A percentile compares a stretch with the other conserved stretches of the same genome.
phyloP scores from a whole-genome alignment of 2,329 filamentous ascomycete species.

The Magnaporthiopsis poae region DNA sequence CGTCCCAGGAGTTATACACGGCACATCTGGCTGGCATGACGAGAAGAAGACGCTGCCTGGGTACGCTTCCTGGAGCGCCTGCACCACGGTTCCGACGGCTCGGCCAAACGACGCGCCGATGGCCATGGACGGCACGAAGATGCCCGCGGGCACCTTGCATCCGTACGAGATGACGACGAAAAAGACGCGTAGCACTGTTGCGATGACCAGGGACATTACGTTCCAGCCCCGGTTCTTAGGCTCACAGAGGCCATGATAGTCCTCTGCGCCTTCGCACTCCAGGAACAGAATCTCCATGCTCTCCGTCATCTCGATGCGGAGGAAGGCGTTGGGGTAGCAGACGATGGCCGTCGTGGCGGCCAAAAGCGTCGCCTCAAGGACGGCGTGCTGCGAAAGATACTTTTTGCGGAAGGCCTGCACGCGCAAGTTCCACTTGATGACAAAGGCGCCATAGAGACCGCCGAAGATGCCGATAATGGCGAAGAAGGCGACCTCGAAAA shows the following conservation, averaged over 20 bases:
- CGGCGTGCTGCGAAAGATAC: slow-evolving; percentile 72
- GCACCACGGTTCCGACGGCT: slow-evolving; percentile 87
- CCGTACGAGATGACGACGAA: slow-evolving; percentile 94
- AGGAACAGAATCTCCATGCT: slow-evolving; percentile 97
- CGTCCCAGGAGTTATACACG: slow-evolving; percentile 93
- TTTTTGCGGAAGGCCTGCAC: slow-evolving; percentile 89
- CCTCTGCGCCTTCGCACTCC: slow-evolving; percentile 81
- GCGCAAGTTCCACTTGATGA: slow-evolving; percentile 94
- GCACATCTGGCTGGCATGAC: slow-evolving; percentile 78
- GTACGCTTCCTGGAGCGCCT: slow-evolving; percentile 75
- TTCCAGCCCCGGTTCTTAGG: slow-evolving; percentile 64
- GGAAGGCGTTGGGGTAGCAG: slow-evolving; percentile 93
- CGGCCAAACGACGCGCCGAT: slow-evolving; percentile 89
- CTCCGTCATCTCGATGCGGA: slow-evolving; percentile 97
- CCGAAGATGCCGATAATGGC: slow-evolving; percentile 85
- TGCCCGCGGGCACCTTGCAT: slow-evolving; percentile 93
- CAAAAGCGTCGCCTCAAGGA: slow-evolving; percentile 76
- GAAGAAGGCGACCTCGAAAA: slow-evolving; percentile 91
- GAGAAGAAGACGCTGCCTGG: slow-evolving; percentile 78
- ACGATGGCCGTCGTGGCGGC: slow-evolving; percentile 77
- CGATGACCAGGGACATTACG: slow-evolving; percentile 65
- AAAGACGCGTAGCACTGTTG: slow-evolving; percentile 70
- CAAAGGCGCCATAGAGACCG: slow-evolving; percentile 87
- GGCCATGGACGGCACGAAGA: slow-evolving; percentile 97
- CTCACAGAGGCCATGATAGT: slow-evolving; percentile 85